These are phyloP conservation scores for Adansonia gregorii DNA, from an alignment of 441 rosid genomes.

Conservation along the genomic window DNA sequence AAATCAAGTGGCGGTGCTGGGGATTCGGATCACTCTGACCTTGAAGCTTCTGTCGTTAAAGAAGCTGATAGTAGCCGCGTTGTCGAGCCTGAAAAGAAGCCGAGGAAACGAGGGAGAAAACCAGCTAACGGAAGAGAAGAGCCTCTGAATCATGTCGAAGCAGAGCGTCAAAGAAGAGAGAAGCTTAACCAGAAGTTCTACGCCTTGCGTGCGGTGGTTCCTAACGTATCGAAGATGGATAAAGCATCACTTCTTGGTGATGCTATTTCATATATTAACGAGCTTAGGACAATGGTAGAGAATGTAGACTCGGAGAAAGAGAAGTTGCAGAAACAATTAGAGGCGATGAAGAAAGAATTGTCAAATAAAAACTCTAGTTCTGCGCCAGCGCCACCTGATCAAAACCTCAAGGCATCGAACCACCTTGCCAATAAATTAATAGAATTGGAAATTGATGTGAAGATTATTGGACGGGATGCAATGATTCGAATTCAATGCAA, in stretches of 20 bases:
- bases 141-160: conserved; percentile 96
- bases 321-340: conserved; percentile 71
- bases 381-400: conserved; percentile 40
- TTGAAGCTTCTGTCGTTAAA: conserved; percentile 87
- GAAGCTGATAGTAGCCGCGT: conserved; percentile 67
- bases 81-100: conserved; percentile 84
- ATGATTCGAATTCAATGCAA: conserved; percentile 85
- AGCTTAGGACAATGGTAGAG: conserved; percentile 75
- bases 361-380: conserved; percentile 44
- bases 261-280: conserved; percentile 86
- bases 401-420: conserved; percentile 47
- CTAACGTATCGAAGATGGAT: conserved; percentile 97
- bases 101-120: conserved; percentile 87
- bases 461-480: conserved; percentile 89
- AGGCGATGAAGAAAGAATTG: conserved; percentile 55
- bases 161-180: conserved; percentile 98
- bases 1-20: conserved; percentile 60
- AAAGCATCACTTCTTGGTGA: conserved; percentile 95
- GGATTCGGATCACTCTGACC: conserved; percentile 90
- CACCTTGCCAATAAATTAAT: conserved; percentile 41
- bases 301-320: conserved; percentile 61
- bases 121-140: conserved; percentile 98
- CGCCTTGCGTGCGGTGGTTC: conserved; percentile 90
- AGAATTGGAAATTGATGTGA: conserved; percentile 88
- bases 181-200: conserved; percentile 94